A percentile compares a stretch with the other conserved stretches of the same genome.
Conservation (phyloP, 768 basidiomycete genomes). For the Nevesoporus exiguus region DNA sequence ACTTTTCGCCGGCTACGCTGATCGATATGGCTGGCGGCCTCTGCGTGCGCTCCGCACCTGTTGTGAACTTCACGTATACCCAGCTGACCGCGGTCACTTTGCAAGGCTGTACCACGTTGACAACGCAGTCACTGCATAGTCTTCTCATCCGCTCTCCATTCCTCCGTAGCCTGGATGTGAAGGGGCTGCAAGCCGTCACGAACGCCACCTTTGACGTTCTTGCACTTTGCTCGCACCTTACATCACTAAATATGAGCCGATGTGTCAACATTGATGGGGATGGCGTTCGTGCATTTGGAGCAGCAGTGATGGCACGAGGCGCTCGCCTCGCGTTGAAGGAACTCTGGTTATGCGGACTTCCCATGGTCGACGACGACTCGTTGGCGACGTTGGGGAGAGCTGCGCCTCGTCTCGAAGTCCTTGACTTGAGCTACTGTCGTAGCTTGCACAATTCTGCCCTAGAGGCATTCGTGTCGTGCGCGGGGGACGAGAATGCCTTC, state of each 20-base stretch:
- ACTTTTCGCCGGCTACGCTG: slow-evolving; percentile 48
- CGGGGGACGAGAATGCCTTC: slow-evolving; percentile 23
- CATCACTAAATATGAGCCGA: slow-evolving; percentile 64
- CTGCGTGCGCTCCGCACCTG: slow-evolving; percentile 39
- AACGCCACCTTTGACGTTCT: slow-evolving; percentile 74
- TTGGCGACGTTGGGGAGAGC: slow-evolving; percentile 66
- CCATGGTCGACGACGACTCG: slow-evolving; percentile 52
- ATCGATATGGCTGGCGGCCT: slow-evolving; percentile 52
- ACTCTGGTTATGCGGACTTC: slow-evolving; percentile 67
- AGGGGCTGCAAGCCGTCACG: slow-evolving; percentile 65
- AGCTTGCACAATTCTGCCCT: slow-evolving; percentile 72
- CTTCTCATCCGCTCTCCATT: slow-evolving; percentile 64
- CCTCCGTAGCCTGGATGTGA: slow-evolving; percentile 57
- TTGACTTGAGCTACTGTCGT: slow-evolving; percentile 74
- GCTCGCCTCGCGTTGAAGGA: slow-evolving; percentile 55
- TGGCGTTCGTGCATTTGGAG: slow-evolving; percentile 52
- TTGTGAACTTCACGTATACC: slow-evolving; percentile 43
- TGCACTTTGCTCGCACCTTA: slow-evolving; percentile 52
- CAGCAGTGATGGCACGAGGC: slow-evolving; percentile 42
- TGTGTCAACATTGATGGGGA: slow-evolving; percentile 66
- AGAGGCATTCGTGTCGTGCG: slow-evolving; percentile 65
- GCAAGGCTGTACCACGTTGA: slow-evolving; percentile 66
- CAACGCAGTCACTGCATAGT: slow-evolving; percentile 63
- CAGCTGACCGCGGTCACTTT: slow-evolving; percentile 70
- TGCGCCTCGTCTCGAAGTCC: slow-evolving; percentile 68